Evolutionary conservation across 352 stramenopile species (phyloP).

Genomic region (Chrysophaeum taylorii): DNA sequence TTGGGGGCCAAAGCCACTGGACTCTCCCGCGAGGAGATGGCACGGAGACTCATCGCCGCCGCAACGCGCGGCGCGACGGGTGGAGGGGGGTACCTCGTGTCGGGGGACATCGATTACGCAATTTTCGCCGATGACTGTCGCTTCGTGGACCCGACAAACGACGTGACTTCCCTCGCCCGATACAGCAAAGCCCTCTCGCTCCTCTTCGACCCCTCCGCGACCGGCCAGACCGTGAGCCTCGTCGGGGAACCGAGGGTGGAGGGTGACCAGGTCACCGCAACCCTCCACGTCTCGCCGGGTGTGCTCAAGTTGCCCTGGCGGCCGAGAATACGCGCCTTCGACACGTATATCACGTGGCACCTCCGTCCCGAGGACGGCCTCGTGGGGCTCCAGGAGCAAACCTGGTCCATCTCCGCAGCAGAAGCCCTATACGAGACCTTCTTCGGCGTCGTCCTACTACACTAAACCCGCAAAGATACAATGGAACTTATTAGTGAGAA

Average conservation of each 20-base stretch:
- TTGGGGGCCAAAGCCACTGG: too few species aligned
- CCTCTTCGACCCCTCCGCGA: slow-evolving; percentile 37
- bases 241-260: slow-evolving; percentile 23
- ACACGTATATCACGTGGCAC: slow-evolving; percentile 35
- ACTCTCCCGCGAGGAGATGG: slow-evolving; percentile 27
- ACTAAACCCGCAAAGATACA: too few species aligned
- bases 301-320: slow-evolving; percentile 37
- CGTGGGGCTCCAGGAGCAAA: slow-evolving; percentile 34
- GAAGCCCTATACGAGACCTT: slow-evolving; percentile 37
- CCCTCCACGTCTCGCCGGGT: slow-evolving; percentile 33
- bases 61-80: slow-evolving; percentile 19
- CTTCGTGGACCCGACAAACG: slow-evolving; percentile 44
- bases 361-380: slow-evolving; percentile 30
- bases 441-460: too few species aligned
- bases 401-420: slow-evolving; percentile 34
- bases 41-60: slow-evolving; percentile 21
- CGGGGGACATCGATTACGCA: slow-evolving; percentile 32
- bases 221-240: slow-evolving; percentile 29
- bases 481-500: too few species aligned
- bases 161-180: slow-evolving; percentile 31
- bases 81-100: slow-evolving; percentile 33
- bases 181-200: slow-evolving; percentile 39
- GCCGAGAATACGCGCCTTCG: slow-evolving; percentile 17
- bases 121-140: slow-evolving; percentile 42
- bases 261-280: slow-evolving; percentile 23